Base-by-base conservation (phyloP, 441 rosid species). In the Adansonia madagascariensis region DNA sequence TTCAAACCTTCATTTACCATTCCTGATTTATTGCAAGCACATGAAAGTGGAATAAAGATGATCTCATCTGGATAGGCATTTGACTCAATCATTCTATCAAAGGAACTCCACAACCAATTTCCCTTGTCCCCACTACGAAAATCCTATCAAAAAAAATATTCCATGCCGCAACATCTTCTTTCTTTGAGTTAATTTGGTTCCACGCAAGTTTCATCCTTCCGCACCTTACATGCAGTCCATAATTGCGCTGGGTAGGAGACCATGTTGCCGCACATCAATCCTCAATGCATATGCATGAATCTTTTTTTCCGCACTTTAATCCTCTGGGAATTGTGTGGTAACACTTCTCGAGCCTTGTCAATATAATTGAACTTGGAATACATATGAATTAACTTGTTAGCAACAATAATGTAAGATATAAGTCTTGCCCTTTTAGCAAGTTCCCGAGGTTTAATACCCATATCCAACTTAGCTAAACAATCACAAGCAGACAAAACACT, bases 171-270 rank as follows among this genome's bases (percentile, higher is more conserved):
- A 85, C 97, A 86, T 93, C 97, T 77, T 84, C 87, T 71, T 81
- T 79, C 57, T 82, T 87, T 14, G 74, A 83, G 79, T 91, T 86
- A 82, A 95, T 92, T 80, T 88, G 98, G 80, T 89, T 87, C 91
- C 88, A 82, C 8, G 97, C 93, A 79, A 84, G 76, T 55, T 81
- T 75, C 92, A 91, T 89, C 77, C 91, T 92, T 83, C 99, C 99
- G 67, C 97, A 93, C 75, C 97, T 85, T 68, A 91, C 93, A 81
- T 95, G 92, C 91, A 91, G 86, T 93, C 98, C 82, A 92, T 79
- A 80, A 92, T 81, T 31, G 98, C 94, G 71, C 92, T 95, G 47
- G 93, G 92, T 76, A 93, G 85, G 83, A 88, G 93, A 78, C 91
- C 94, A 74, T 92, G 93, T 69, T 80, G 84, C 17, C 74, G 91